These are phyloP conservation scores for Phytophthora pluvialis DNA, from an alignment of 352 stramenopile species.

Conservation along the genomic window DNA sequence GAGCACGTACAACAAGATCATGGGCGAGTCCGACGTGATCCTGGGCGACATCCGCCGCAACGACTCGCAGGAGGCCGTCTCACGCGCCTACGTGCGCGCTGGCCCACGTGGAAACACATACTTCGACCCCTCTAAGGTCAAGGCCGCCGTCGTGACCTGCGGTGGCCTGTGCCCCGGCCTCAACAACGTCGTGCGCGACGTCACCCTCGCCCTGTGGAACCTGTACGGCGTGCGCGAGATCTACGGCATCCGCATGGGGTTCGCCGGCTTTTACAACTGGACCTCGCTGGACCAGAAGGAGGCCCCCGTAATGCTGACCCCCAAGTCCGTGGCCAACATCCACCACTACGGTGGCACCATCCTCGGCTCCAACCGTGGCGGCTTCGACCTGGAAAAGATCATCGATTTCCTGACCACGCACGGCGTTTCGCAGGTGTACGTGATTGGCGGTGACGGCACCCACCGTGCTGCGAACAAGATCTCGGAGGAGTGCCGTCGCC, in stretches of 20 bases:
- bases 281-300: conserved; percentile 79
- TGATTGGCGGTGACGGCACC: conserved; percentile 98
- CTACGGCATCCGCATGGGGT: conserved; percentile 87
- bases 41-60: conserved; percentile 86
- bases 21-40: conserved; percentile 82
- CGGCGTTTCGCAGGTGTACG: conserved; percentile 95
- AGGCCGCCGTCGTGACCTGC: conserved; percentile 93
- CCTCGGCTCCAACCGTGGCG: conserved; percentile 93
- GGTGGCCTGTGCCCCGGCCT: conserved; percentile 96
- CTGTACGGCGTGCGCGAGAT: conserved; percentile 87
- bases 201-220: conserved; percentile 93
- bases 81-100: conserved; percentile 81
- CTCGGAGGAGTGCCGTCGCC: conserved; percentile 70
- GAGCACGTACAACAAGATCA: conserved; percentile 90
- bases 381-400: conserved; percentile 98
- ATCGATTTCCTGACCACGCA: conserved; percentile 91
- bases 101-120: conserved; percentile 73
- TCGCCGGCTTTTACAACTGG: conserved; percentile 86
- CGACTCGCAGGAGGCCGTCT: conserved; percentile 62
- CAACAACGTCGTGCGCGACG: conserved; percentile 99
- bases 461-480: conserved; percentile 96
- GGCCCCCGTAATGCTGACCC: conserved; percentile 80
- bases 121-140: conserved; percentile 80
- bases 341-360: conserved; percentile 95
- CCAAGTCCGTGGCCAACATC: conserved; percentile 73